Percentiles rank a stretch among this genome's conserved stretches.
Evolutionary conservation across 495 filamentous ascomycete species (phyloP).

Genomic region (Clohesyomyces aquaticus): DNA sequence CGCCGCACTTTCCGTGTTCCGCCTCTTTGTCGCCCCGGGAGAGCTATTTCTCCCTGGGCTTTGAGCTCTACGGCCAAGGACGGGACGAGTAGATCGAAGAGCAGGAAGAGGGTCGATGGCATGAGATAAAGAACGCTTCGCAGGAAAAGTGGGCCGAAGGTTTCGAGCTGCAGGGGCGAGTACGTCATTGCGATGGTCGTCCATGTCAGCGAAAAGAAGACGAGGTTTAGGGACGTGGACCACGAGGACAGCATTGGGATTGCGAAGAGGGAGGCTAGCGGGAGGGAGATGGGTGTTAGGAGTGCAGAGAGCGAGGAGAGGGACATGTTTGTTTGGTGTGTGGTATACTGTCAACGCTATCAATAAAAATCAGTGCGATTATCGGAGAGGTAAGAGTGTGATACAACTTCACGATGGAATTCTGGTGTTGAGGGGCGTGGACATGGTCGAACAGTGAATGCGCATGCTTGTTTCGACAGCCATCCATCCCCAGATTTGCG

Average conservation of each 20-base stretch:
- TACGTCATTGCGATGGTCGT: conserved; percentile 79
- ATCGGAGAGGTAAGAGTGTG: too few species aligned
- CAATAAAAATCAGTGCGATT: too few species aligned
- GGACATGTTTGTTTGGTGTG: conserved; percentile 13
- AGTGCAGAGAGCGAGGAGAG: conserved; percentile 13
- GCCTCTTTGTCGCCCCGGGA: conserved; percentile 53
- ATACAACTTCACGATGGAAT: background rate
- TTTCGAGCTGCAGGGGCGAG: conserved; percentile 72
- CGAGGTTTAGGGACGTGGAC: conserved; percentile 77
- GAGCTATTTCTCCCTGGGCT: conserved; percentile 63
- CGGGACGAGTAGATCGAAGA: conserved; percentile 72
- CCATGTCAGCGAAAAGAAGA: conserved; percentile 94
- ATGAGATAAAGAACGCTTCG: conserved; percentile 74
- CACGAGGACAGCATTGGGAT: conserved; percentile 58
- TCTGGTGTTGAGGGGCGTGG: too few species aligned
- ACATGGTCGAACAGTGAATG: too few species aligned
- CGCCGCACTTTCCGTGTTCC: conserved; percentile 39
- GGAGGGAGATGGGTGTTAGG: conserved; percentile 63
- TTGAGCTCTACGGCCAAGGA: conserved; percentile 70
- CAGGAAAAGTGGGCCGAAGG: conserved; percentile 67
- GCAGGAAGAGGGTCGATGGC: conserved; percentile 72
- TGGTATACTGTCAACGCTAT: too few species aligned
- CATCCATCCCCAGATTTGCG: background rate
- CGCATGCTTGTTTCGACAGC: too few species aligned
- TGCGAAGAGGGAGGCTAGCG: conserved; percentile 68